Evolutionary conservation across 805 yeast genomes (phyloP), one percentile per base, ranked within the genome.

Genomic region (Candida nemodendra): DNA sequence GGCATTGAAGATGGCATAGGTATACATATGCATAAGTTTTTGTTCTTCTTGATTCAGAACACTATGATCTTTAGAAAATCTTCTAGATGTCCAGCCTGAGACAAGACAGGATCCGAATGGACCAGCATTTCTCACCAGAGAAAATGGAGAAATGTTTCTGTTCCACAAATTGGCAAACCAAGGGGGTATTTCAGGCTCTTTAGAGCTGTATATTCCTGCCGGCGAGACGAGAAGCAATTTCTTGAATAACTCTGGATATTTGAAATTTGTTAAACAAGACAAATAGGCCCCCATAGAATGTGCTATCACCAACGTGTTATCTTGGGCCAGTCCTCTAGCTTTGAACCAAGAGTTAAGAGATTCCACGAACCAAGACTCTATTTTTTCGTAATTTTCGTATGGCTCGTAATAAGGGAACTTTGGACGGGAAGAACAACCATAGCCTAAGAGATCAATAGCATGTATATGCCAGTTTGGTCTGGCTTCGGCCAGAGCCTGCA

Each of bases 201-300:
- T 49, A 29, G 76, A 76, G 39, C 71, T 69, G 26, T 76, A 73
- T 5, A 93, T 78, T 3, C 95, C 96, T 0, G 95, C 98, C 0
- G 98, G 98, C 0, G 95, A 84, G 5, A 87, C 81, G 67, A 90
- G 71, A n/a, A 89, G 55, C 24, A 91, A 56, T 50, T 82, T 83
- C 32, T 71, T 66, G 44, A 90, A 81, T 30, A 78, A 74, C 2
- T 68, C 62, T 0, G 91, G 87, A 45, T 71, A 64, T 37, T 71
- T 69, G 37, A 79, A 67, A 3, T 86, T 83, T 50, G 87, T 84
- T 4, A 81, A 62, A 1, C 82, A 74, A 56, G 84, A 75, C 16
- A 91, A 52, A 56, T 90, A 91, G 0, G 95, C 96, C 4, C 99
- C 99, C 76, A 93, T 71, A 0, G 96, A 89, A 62, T 91, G 99